phyloP scores from a whole-genome alignment of 768 basidiomycete species.

The Strobilomyces echinocephalus region DNA sequence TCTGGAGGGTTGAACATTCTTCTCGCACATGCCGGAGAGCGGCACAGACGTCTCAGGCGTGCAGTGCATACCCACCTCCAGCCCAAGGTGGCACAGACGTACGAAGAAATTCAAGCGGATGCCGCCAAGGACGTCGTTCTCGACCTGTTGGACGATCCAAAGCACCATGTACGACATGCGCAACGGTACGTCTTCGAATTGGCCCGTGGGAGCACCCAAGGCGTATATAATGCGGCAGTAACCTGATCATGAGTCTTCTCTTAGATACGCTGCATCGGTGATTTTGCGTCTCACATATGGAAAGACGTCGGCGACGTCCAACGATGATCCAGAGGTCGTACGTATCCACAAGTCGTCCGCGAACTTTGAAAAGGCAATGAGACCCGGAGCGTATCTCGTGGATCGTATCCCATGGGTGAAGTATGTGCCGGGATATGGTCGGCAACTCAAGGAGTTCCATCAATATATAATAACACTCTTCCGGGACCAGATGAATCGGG shows the following conservation, averaged over 20 bases:
- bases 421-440: background rate
- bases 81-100: constrained; percentile 41
- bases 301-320: background rate
- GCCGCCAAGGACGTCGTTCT: constrained; percentile 18
- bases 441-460: background rate
- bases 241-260: no score
- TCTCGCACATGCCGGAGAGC: constrained; percentile 44
- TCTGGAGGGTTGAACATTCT: constrained; percentile 52
- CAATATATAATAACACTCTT: background rate
- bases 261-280: background rate
- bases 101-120: constrained; percentile 42
- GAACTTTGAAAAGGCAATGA: background rate
- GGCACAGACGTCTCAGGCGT: constrained; percentile 51
- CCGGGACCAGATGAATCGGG: background rate
- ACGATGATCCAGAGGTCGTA: no score
- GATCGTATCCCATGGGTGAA: background rate
- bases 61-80: constrained; percentile 52
- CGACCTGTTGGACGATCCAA: constrained; percentile 17
- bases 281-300: background rate
- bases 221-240: no score
- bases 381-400: background rate
- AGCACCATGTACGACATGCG: background rate
- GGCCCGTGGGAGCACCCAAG: no score
- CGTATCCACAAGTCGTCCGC: background rate
- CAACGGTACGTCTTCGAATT: background rate